Evolutionary conservation across 768 basidiomycete species (phyloP).

Genomic region (Boletus reticuloceps): DNA sequence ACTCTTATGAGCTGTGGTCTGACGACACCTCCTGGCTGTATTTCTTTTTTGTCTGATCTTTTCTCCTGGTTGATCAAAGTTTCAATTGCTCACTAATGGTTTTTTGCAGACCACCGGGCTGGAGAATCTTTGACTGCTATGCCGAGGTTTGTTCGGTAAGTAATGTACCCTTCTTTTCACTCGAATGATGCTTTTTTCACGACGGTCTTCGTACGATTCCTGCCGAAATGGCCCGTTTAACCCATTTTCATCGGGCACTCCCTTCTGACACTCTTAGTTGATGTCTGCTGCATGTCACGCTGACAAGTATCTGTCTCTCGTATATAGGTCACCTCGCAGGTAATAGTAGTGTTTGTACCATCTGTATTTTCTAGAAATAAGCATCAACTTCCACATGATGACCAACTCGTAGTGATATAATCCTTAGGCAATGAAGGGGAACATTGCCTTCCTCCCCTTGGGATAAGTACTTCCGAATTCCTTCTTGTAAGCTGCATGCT

Average conservation of each 20-base stretch:
- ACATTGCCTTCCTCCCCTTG: slow-evolving; percentile 67
- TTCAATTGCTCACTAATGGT: slow-evolving; percentile 1
- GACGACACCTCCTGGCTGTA: slow-evolving; percentile 15
- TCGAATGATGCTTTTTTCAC: slow-evolving; percentile 6
- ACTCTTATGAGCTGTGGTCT: slow-evolving; percentile 2
- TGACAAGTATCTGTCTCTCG: background rate
- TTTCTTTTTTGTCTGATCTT: slow-evolving; percentile 13
- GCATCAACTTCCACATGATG: background rate
- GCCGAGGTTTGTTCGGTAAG: background rate
- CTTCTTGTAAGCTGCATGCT: slow-evolving; percentile 85
- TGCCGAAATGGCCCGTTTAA: slow-evolving; percentile 88
- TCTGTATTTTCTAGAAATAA: background rate
- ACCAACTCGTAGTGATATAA: background rate
- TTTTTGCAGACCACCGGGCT: background rate
- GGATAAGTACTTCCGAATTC: slow-evolving; percentile 92
- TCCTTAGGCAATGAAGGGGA: slow-evolving; percentile 53
- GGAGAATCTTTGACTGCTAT: background rate
- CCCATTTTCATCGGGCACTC: slow-evolving; percentile 73
- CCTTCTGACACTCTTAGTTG: slow-evolving; percentile 47
- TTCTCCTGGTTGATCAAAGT: too few species aligned
- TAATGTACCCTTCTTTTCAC: background rate
- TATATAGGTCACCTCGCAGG: background rate
- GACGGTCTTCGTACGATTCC: slow-evolving; percentile 69
- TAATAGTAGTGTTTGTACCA: background rate
- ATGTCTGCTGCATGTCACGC: background rate